Conservation (phyloP, 495 filamentous ascomycete genomes). For the Parachaetomium inaequale region DNA sequence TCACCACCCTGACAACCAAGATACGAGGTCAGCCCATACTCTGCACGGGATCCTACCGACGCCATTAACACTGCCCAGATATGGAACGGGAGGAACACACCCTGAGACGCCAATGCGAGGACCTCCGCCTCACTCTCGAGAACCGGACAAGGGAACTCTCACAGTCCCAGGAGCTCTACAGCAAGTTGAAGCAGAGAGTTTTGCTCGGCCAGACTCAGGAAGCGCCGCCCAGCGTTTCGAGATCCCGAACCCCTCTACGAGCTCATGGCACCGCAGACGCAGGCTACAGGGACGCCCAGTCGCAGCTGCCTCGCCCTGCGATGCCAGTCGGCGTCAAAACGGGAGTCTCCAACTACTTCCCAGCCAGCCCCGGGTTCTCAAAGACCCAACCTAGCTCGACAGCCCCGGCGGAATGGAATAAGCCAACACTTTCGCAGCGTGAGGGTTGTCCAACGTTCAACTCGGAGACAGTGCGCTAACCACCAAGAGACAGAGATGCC, state of each 20-base stretch:
- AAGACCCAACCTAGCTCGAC: background rate
- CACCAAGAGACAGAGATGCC: background rate
- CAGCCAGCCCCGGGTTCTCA: constrained; percentile 6
- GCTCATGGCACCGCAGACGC: background rate
- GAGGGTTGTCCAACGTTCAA: background rate
- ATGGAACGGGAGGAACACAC: constrained; percentile 63
- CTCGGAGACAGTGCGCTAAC: background rate
- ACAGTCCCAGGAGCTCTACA: constrained; percentile 79
- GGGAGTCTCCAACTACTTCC: background rate
- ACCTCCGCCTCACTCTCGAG: constrained; percentile 62
- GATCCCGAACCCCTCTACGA: constrained; percentile 6
- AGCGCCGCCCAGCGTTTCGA: constrained; percentile 60
- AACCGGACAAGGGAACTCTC: constrained; percentile 74
- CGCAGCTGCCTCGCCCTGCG: constrained; percentile 2
- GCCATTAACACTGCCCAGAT: constrained; percentile 40
- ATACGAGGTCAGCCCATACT: constrained; percentile 25
- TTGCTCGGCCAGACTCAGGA: constrained; percentile 65
- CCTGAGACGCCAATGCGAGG: constrained; percentile 71
- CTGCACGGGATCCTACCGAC: background rate
- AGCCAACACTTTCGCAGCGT: constrained; percentile 12
- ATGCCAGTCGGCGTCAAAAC: background rate
- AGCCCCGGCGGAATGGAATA: constrained; percentile 6
- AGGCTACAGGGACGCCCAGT: background rate
- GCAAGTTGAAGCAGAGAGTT: constrained; percentile 71
- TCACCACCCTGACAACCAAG: constrained; percentile 61